Evolutionary conservation across 2,329 filamentous ascomycete genomes (phyloP).

Genomic region (Alternaria dauci): DNA sequence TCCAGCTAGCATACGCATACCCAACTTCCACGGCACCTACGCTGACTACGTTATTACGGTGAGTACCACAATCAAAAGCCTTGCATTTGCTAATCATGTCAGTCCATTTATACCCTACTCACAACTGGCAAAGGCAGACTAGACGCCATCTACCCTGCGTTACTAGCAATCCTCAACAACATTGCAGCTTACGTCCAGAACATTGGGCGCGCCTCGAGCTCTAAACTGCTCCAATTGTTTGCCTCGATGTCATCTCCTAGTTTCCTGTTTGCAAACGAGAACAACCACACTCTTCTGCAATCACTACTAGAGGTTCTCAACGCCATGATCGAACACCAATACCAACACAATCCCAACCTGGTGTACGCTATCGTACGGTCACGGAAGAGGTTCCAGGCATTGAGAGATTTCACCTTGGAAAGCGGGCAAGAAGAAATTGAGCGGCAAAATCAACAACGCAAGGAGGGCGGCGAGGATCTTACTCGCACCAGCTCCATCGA

Average conservation of each 20-base stretch:
- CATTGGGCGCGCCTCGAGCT: conserved; percentile 76
- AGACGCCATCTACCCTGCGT: conserved; percentile 88
- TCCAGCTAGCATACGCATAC: conserved; percentile 80
- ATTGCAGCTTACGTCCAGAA: conserved; percentile 84
- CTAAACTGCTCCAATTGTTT: conserved; percentile 87
- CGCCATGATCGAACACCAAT: conserved; percentile 88
- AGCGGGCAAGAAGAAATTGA: conserved; percentile 92
- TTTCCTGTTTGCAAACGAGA: conserved; percentile 91
- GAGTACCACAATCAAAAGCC: conserved; percentile 42
- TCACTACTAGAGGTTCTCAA: conserved; percentile 90
- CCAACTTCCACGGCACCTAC: conserved; percentile 87
- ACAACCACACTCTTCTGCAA: conserved; percentile 81
- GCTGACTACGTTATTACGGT: conserved; percentile 93
- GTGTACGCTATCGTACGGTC: conserved; percentile 82
- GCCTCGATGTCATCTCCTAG: conserved; percentile 91
- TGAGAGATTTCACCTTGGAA: conserved; percentile 88
- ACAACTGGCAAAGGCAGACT: conserved; percentile 90
- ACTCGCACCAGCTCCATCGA: conserved; percentile 70
- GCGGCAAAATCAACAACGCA: conserved; percentile 75
- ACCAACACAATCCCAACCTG: conserved; percentile 79
- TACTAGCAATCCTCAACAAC: conserved; percentile 93
- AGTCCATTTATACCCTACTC: conserved; percentile 92
- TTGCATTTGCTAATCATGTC: conserved; percentile 33
- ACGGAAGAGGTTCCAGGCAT: conserved; percentile 81
- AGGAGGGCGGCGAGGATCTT: conserved; percentile 57